Evolutionary conservation across 2,329 filamentous ascomycete genomes (phyloP), one percentile per base, ranked within the genome.

Genomic region (Paecilomyces dactylethromorphus): DNA sequence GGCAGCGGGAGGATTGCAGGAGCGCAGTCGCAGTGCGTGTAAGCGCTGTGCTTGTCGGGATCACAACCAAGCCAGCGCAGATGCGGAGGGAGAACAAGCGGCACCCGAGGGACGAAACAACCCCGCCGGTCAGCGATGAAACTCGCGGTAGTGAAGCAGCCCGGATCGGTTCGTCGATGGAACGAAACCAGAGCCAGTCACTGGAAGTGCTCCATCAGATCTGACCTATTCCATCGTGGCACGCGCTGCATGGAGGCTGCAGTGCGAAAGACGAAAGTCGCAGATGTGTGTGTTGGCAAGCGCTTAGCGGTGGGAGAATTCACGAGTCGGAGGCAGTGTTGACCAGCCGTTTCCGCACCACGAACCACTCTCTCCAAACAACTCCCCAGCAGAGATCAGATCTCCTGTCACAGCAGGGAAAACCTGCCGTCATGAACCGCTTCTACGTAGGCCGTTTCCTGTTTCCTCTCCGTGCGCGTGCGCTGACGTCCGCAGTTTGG

Each of bases 401-500:
- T 45, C 39, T 45, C n/a, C 39, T 45, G 39, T 45, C 15, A n/a
- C 39, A 45, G 39, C 39, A 52, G 22, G 26, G 26, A 26, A 52
- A 24, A 10, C 50, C 50, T 52, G 50, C 50, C 39, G 24, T 15
- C 59, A 73, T 72, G 69, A 70, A 71, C 63, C 66, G 62, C 53
- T 71, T 73, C 56, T 65, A 70, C 62, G 73, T 75, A 72, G 60
- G 66, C 57, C 35, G 32, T 35, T n/a, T n/a, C 21, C 33, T 8
- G 32, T n/a, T 31, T 35, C 58, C 29, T 53, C 11, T 51, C 53
- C 32, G 33, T 39, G 18, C 29, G 39, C 33, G 5, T 55, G 56
- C 39, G 50, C 26, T 33, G 39, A 59, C 45, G 58, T 10, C 22
- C 61, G 55, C 62, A 79, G 76, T 77, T 78, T 63, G 72, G 71